Base-by-base conservation (phyloP, 2,329 filamentous ascomycete genomes). In the Celoporthe dispersa region DNA sequence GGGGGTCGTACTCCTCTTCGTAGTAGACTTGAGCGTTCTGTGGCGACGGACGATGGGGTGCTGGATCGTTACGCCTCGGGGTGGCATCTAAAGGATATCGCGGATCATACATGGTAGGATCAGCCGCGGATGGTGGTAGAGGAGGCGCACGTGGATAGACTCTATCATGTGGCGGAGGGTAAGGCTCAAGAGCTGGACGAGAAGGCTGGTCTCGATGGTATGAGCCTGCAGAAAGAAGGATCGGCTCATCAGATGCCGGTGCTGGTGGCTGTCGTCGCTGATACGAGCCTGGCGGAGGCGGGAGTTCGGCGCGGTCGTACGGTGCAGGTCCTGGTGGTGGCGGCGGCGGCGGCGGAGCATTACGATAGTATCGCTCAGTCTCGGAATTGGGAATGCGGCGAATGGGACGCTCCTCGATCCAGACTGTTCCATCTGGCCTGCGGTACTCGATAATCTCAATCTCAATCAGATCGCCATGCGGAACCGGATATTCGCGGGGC, bases 391-490 rank as follows among this genome's bases (percentile, higher is more conserved):
- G 68, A 28, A 72, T 68, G 39, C 77, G 76, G 55, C 76, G 75
- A 33, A 83, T 73, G 5, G 83, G 83, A 37, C 83, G 80, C 53
- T 81, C 70, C 25, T 70, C 79, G 67, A 85, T 79, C 70, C 83
- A 81, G 71, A 86, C 86, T 64, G 84, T 80, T 14, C 84, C 84
- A 28, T 81, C 76, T 1, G 81, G 77, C 73, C 84, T 82, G 16
- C 80, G 78, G 9, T 84, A 81, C 53, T 83, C 80, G 44, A 87
- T 79, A 14, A 85, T 77, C 73, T 87, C 85, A 70, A 82, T 83
- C 5, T 79, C 73, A 62, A 81, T 80, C 71, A 78, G 76, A 66
- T 78, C 73, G 28, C 61, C 70, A 3, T 71, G 61, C 0, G 59
- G 51, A 16, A 44, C 31, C 31, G n/a, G 44, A 44, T 67, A 67